Conservation (phyloP, 805 yeast genomes). For the Wickerhamomyces silvicola region DNA sequence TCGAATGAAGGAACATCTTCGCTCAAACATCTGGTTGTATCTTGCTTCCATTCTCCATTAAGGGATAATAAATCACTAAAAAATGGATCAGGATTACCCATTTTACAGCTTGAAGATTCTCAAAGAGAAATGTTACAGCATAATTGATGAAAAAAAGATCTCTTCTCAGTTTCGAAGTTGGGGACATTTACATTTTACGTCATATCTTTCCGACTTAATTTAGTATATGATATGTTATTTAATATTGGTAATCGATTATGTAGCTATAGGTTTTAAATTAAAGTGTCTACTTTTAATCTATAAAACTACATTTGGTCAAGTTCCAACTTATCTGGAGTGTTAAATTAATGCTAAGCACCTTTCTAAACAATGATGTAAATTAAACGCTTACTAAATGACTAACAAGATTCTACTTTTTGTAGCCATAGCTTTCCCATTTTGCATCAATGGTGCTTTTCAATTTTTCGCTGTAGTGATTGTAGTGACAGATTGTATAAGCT, state of each 20-base stretch:
- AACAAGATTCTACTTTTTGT: background rate
- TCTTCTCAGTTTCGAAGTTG: too few species aligned
- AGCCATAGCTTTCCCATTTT: slow-evolving; percentile 9
- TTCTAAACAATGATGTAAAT: too few species aligned
- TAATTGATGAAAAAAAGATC: too few species aligned
- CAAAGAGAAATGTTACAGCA: background rate
- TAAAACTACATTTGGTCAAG: too few species aligned
- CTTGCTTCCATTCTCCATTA: slow-evolving; percentile 76
- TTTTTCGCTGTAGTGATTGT: slow-evolving; percentile 5
- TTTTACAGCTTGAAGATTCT: background rate
- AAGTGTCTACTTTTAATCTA: too few species aligned
- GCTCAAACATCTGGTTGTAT: slow-evolving; percentile 64
- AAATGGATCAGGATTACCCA: background rate
- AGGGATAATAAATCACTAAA: slow-evolving; percentile 59
- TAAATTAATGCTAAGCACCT: too few species aligned
- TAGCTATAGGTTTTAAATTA: too few species aligned
- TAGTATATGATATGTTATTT: too few species aligned
- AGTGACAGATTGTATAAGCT: slow-evolving; percentile 20
- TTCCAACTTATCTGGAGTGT: too few species aligned
- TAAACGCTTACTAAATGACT: background rate
- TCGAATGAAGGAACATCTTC: slow-evolving; percentile 95
- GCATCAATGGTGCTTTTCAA: slow-evolving; percentile 2
- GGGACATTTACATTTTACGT: too few species aligned
- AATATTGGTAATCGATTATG: too few species aligned
- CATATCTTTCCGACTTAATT: too few species aligned